Conservation (phyloP, 2,329 filamentous ascomycete genomes). For the Penicillium sp. region DNA sequence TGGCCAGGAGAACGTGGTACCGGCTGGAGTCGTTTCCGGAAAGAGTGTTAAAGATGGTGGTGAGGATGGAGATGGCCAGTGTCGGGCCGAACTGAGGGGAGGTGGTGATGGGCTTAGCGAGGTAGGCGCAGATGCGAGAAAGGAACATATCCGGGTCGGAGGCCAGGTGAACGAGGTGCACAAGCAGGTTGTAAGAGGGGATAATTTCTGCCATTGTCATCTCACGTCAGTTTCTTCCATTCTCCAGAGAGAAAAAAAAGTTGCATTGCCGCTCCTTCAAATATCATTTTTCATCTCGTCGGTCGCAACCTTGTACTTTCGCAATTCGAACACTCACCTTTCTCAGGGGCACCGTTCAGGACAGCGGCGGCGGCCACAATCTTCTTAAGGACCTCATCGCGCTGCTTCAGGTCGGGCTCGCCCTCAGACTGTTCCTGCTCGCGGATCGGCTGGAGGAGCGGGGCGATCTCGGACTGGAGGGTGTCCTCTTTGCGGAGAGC, state of each 20-base stretch:
- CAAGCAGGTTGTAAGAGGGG: slow-evolving; percentile 92
- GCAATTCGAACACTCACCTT: slow-evolving; percentile 52
- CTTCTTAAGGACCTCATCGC: slow-evolving; percentile 84
- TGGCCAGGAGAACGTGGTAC: slow-evolving; percentile 87
- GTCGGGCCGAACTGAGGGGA: slow-evolving; percentile 82
- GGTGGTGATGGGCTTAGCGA: slow-evolving; percentile 80
- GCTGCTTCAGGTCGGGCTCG: slow-evolving; percentile 59
- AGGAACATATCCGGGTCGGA: slow-evolving; percentile 83
- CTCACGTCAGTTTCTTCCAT: slow-evolving; percentile 16
- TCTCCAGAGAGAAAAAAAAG: slow-evolving; percentile 4
- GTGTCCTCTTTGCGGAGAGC: slow-evolving; percentile 67
- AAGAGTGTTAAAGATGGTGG: slow-evolving; percentile 95
- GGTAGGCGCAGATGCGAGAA: slow-evolving; percentile 82
- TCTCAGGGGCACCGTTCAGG: slow-evolving; percentile 86
- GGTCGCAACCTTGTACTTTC: slow-evolving; percentile 1
- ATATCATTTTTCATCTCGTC: slow-evolving; percentile 14
- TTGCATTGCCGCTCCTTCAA: slow-evolving; percentile 9
- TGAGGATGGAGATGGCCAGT: slow-evolving; percentile 84
- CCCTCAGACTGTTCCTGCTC: slow-evolving; percentile 56
- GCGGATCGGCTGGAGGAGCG: slow-evolving; percentile 60
- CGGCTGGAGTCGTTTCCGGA: slow-evolving; percentile 73
- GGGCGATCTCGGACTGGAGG: slow-evolving; percentile 65
- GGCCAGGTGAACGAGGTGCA: slow-evolving; percentile 87
- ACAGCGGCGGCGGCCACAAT: slow-evolving; percentile 75
- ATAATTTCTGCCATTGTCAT: slow-evolving; percentile 69